phyloP scores from a whole-genome alignment of 345 rosid genomes.

The Salix udensis region DNA sequence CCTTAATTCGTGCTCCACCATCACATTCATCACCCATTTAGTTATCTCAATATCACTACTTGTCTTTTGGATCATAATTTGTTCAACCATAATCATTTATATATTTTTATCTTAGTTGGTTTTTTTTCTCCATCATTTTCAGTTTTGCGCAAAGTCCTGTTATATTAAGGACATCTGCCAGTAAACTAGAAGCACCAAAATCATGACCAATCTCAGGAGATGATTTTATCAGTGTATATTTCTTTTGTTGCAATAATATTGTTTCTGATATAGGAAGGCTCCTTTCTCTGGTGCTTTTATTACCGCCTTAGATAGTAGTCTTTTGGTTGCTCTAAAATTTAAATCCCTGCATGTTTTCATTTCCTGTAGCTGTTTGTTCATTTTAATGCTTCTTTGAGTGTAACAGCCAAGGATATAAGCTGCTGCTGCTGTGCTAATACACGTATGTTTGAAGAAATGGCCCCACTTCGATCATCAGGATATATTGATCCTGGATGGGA shows the following conservation, averaged over 20 bases:
- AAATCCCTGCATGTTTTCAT: not conserved
- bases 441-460: constrained; percentile 51
- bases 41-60: not conserved
- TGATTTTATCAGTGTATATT: not conserved
- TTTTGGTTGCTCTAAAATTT: not conserved
- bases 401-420: constrained; percentile 22
- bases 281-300: not conserved
- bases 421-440: constrained; percentile 8
- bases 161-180: not conserved
- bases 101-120: not conserved
- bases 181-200: not conserved
- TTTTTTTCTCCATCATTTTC: not conserved
- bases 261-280: not conserved
- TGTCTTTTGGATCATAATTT: not conserved
- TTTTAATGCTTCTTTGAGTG: not conserved
- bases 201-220: not conserved
- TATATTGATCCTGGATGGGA: constrained; percentile 81
- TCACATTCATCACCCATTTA: not conserved
- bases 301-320: not conserved
- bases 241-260: not conserved
- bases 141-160: not conserved
- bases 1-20: not conserved
- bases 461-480: constrained; percentile 53
- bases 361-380: not conserved
- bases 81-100: not conserved